Percentiles rank a stretch among this genome's conserved stretches.
These are phyloP conservation scores for Ballota nigra DNA, from an alignment of 257 asterid genomes.

Conservation along the genomic window DNA sequence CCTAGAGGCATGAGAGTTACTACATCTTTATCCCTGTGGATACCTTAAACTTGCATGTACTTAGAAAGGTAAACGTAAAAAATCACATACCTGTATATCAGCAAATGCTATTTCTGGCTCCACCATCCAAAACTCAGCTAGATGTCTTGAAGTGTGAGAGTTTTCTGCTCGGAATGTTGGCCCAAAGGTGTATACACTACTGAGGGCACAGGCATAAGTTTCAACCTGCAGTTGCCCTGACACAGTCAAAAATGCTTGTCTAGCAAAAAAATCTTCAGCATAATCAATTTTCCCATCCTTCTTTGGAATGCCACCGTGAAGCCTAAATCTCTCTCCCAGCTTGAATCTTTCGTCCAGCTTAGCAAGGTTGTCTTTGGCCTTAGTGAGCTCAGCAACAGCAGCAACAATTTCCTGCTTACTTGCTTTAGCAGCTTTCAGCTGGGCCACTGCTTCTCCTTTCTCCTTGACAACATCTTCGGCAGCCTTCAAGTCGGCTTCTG, in stretches of 20 bases:
- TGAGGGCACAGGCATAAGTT: slow-evolving; percentile 87
- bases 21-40: not conserved
- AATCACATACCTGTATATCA: slow-evolving; percentile 63
- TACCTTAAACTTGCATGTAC: not conserved
- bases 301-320: slow-evolving; percentile 66
- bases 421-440: slow-evolving; percentile 71
- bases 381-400: slow-evolving; percentile 69
- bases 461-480: slow-evolving; percentile 64
- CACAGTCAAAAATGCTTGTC: slow-evolving; percentile 94
- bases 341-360: slow-evolving; percentile 61
- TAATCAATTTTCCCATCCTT: slow-evolving; percentile 88
- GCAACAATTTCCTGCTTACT: slow-evolving; percentile 51
- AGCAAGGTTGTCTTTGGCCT: slow-evolving; percentile 61
- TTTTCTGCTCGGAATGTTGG: slow-evolving; percentile 96
- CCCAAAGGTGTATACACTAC: slow-evolving; percentile 93
- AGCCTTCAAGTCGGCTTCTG: slow-evolving; percentile 54
- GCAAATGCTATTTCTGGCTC: slow-evolving; percentile 98
- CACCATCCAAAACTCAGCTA: slow-evolving; percentile 99
- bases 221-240: slow-evolving; percentile 98
- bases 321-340: slow-evolving; percentile 56
- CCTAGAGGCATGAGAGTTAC: not conserved
- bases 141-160: slow-evolving; percentile 92
- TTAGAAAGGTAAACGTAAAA: not conserved
- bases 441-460: slow-evolving; percentile 73
- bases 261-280: slow-evolving; percentile 74